Percentiles rank a stretch among this genome's conserved stretches.
phyloP scores from a whole-genome alignment of 2,329 filamentous ascomycete species.

The Alternaria sp. region DNA sequence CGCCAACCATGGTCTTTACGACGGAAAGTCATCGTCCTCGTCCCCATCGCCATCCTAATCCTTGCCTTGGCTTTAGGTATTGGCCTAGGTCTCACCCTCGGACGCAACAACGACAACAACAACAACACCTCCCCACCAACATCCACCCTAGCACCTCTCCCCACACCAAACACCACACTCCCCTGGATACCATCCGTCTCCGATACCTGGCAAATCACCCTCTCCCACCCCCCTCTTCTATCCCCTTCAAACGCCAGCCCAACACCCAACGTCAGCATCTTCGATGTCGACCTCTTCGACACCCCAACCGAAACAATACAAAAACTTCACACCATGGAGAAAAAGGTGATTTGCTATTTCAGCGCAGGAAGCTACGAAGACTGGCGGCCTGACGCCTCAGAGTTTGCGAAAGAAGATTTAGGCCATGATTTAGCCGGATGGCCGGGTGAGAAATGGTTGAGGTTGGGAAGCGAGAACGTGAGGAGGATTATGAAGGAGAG shows the following conservation, averaged over 20 bases:
- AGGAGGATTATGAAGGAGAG: slow-evolving; percentile 69
- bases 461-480: slow-evolving; percentile 66
- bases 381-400: slow-evolving; percentile 65
- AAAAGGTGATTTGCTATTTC: slow-evolving; percentile 78
- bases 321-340: slow-evolving; percentile 60
- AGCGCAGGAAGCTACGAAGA: slow-evolving; percentile 74
- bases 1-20: slow-evolving; percentile 31
- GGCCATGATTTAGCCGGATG: slow-evolving; percentile 69
- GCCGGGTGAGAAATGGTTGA: slow-evolving; percentile 73
- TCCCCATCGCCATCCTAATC: slow-evolving; percentile 57
- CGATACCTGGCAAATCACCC: slow-evolving; percentile 69
- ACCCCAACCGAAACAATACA: slow-evolving; percentile 59
- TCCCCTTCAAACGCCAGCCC: slow-evolving; percentile 43
- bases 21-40: slow-evolving; percentile 39
- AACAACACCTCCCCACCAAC: slow-evolving; percentile 30
- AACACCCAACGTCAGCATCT: slow-evolving; percentile 64
- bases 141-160: slow-evolving; percentile 36
- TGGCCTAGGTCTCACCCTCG: slow-evolving; percentile 62
- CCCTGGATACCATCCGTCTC: slow-evolving; percentile 64
- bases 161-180: slow-evolving; percentile 37
- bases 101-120: slow-evolving; percentile 36
- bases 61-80: slow-evolving; percentile 64
- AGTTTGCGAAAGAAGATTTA: slow-evolving; percentile 65
- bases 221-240: slow-evolving; percentile 51
- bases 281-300: slow-evolving; percentile 69